Conservation (phyloP, 257 asterid genomes). For the Catharanthus roseus region DNA sequence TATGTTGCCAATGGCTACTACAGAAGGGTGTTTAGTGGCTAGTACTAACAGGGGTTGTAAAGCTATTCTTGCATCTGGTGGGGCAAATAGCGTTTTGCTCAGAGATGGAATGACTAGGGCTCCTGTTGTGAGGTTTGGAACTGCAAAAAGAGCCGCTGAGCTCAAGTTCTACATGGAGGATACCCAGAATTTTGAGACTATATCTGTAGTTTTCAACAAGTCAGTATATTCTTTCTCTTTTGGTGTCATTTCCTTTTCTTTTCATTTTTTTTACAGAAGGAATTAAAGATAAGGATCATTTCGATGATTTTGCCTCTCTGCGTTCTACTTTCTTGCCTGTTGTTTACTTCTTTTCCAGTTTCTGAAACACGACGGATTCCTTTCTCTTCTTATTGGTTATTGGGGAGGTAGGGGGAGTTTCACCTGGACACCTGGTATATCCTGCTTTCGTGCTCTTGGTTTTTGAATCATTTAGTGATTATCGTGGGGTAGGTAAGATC, state of each 20-base stretch:
- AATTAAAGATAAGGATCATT: neutral
- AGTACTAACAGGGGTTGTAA: constrained; percentile 64
- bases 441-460: neutral
- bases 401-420: neutral
- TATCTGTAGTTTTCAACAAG: constrained; percentile 47
- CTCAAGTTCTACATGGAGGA: constrained; percentile 49
- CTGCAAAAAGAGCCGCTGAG: constrained; percentile 47
- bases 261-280: neutral
- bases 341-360: neutral
- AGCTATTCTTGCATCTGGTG: constrained; percentile 46
- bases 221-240: constrained; percentile 14
- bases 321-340: neutral
- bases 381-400: neutral
- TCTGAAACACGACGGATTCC: neutral
- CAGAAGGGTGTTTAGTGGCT: constrained; percentile 59
- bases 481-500: constrained; percentile 1
- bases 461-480: neutral
- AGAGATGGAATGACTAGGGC: constrained; percentile 60
- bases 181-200: constrained; percentile 37
- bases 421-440: neutral
- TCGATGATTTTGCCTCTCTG: neutral
- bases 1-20: constrained; percentile 58
- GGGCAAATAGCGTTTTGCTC: constrained; percentile 37
- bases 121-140: constrained; percentile 50
- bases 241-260: neutral